A percentile compares a stretch with the other conserved stretches of the same genome.
phyloP scores from a whole-genome alignment of 371 early-diverging fungal species.

The Encephalitozoon hellem region DNA sequence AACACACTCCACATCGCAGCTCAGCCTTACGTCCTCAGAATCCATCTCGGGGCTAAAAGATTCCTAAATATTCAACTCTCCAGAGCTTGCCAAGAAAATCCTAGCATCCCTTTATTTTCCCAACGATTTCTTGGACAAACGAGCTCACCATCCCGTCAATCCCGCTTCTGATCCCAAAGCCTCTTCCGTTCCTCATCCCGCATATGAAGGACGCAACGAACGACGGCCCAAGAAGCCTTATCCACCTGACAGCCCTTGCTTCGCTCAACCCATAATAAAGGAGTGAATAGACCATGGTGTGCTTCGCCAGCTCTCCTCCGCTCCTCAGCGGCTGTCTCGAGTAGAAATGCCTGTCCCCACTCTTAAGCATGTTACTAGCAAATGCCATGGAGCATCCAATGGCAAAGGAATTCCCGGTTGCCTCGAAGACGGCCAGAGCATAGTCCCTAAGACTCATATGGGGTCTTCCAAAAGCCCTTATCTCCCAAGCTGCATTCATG shows the following conservation, averaged over 20 bases:
- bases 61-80: neutral
- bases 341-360: neutral
- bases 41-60: neutral
- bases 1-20: neutral
- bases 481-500: neutral
- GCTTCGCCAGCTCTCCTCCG: constrained; percentile 18
- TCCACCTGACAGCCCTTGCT: neutral
- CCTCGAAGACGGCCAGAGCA: neutral
- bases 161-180: constrained; percentile 5
- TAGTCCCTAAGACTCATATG: neutral
- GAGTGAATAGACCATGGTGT: constrained; percentile 2
- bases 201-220: neutral
- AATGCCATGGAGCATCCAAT: constrained; percentile 2
- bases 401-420: constrained; percentile 15
- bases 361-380: neutral
- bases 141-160: neutral
- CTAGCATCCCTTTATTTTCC: neutral
- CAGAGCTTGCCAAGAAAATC: neutral
- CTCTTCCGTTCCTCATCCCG: constrained; percentile 15
- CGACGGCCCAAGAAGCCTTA: neutral
- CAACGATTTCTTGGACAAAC: neutral
- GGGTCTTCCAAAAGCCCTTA: neutral
- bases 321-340: neutral
- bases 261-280: neutral
- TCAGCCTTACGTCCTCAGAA: neutral